phyloP scores from a whole-genome alignment of 2,329 filamentous ascomycete genomes.

The Penicillium expansum region DNA sequence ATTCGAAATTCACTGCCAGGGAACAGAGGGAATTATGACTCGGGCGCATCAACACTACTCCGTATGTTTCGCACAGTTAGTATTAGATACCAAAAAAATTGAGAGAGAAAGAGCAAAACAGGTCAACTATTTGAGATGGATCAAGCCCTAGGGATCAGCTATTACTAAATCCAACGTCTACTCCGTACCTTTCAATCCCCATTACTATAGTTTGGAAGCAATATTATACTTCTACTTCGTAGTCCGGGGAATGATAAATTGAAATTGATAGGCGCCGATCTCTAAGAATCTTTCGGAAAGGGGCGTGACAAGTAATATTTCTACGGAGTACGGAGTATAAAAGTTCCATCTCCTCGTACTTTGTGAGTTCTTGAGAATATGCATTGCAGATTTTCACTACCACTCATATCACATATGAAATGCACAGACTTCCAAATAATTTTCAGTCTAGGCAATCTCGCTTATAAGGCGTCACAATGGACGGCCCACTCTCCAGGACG shows the following conservation, averaged over 20 bases:
- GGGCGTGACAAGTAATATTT: not conserved
- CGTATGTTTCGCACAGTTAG: too few species aligned
- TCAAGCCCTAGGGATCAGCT: not conserved
- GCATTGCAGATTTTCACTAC: not conserved
- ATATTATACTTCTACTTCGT: not conserved
- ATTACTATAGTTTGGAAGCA: not conserved
- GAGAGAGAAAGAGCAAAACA: too few species aligned
- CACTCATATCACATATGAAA: not conserved
- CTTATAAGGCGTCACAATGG: conserved; percentile 3
- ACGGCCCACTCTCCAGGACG: conserved; percentile 4
- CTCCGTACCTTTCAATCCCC: not conserved
- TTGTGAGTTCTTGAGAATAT: not conserved
- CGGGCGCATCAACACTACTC: too few species aligned
- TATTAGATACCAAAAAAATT: not conserved
- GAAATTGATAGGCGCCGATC: not conserved
- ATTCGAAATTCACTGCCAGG: too few species aligned
- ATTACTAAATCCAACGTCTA: not conserved
- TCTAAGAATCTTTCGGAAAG: not conserved
- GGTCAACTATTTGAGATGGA: too few species aligned
- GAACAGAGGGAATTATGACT: too few species aligned
- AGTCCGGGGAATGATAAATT: not conserved
- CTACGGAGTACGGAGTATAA: not conserved
- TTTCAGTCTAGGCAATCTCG: conserved; percentile 8
- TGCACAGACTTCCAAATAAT: not conserved
- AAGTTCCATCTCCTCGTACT: not conserved